These are phyloP conservation scores for Candida smagusa DNA, from an alignment of 1,139 yeast genomes.

Conservation along the genomic window DNA sequence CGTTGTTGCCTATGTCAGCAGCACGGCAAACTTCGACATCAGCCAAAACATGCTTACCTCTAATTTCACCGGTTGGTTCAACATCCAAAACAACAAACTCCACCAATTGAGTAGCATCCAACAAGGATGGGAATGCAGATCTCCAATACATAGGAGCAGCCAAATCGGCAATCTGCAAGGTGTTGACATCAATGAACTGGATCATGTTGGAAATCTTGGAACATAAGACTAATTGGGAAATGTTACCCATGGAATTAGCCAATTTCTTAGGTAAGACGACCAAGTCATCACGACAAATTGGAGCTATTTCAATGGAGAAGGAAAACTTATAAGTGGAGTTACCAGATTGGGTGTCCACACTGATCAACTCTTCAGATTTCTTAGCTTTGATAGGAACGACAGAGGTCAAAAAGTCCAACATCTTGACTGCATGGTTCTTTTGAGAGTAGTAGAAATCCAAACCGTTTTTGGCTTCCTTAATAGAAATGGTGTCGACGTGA, in stretches of 20 bases:
- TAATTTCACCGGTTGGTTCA: conserved; percentile 84
- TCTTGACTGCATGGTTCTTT: conserved; percentile 86
- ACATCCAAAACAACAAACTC: conserved; percentile 92
- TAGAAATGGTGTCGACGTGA: conserved; percentile 90
- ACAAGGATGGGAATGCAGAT: conserved; percentile 73
- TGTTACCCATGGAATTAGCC: conserved; percentile 83
- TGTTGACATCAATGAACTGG: conserved; percentile 82
- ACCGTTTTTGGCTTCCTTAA: conserved; percentile 91
- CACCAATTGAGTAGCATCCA: conserved; percentile 72
- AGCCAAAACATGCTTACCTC: conserved; percentile 81
- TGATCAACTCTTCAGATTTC: conserved; percentile 86
- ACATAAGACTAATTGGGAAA: conserved; percentile 81
- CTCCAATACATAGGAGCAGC: conserved; percentile 82
- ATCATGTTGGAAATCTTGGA: conserved; percentile 75
- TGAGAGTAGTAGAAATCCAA: conserved; percentile 89
- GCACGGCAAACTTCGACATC: conserved; percentile 89
- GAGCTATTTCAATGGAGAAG: conserved; percentile 89
- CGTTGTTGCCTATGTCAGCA: conserved; percentile 80
- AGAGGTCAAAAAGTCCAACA: conserved; percentile 84
- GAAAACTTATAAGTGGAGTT: conserved; percentile 85
- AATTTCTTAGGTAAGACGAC: conserved; percentile 83
- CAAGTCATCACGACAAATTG: conserved; percentile 96
- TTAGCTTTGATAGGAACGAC: conserved; percentile 87
- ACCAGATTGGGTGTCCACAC: conserved; percentile 91
- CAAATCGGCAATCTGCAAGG: conserved; percentile 74